Evolutionary conservation across 2,329 filamentous ascomycete genomes (phyloP).

Genomic region (Colletotrichum gloeosporioides): DNA sequence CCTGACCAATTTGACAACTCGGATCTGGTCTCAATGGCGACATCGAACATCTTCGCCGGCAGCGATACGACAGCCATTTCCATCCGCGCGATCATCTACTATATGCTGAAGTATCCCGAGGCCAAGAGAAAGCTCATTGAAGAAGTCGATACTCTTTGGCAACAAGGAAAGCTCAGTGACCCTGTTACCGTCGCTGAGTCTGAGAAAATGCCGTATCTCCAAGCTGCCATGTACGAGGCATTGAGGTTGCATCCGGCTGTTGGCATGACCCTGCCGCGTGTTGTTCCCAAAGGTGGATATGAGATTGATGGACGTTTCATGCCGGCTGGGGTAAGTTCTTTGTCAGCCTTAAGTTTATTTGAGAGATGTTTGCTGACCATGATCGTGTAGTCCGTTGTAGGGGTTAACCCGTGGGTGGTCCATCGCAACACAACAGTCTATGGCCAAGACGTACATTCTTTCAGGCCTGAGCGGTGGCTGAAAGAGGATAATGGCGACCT

Average conservation of each 20-base stretch:
- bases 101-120: not conserved
- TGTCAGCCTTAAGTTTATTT: not conserved
- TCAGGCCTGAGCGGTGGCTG: constrained; percentile 14
- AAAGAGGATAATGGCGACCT: not conserved
- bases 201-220: constrained; percentile 8
- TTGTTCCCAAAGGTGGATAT: not conserved
- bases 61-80: constrained; percentile 12
- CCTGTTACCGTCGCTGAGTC: not conserved
- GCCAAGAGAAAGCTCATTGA: not conserved
- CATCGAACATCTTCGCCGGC: constrained; percentile 1
- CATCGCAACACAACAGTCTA: constrained; percentile 17
- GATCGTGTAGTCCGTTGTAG: constrained; percentile 18
- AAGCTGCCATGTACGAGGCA: constrained; percentile 8
- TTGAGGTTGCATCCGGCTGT: constrained; percentile 4
- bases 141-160: not conserved
- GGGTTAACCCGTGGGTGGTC: constrained; percentile 31
- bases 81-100: not conserved
- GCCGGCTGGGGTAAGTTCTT: constrained; percentile 24
- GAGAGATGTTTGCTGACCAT: not conserved
- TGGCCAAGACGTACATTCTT: constrained; percentile 1
- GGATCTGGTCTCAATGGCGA: not conserved
- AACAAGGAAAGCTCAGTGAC: not conserved
- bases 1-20: not conserved
- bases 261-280: constrained; percentile 9
- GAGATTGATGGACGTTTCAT: constrained; percentile 26